Percentiles rank a stretch among this genome's conserved stretches.
These are phyloP conservation scores for Daldinia eschscholtzii DNA, from an alignment of 2,329 filamentous ascomycete species.

Conservation along the genomic window DNA sequence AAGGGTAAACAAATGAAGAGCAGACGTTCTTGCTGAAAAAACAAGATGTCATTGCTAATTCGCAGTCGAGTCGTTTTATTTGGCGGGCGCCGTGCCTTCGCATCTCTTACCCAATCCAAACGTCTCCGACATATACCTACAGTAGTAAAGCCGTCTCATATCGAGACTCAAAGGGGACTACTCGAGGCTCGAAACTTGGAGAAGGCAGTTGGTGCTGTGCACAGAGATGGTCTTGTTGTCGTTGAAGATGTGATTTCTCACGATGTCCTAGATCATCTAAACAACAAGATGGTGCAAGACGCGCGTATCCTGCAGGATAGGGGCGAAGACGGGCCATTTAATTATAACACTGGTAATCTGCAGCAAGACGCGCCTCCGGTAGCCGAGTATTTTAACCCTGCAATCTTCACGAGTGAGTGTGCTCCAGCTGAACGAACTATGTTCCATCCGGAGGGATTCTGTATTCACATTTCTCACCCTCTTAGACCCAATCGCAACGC, in stretches of 20 bases:
- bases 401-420: slow-evolving; percentile 65
- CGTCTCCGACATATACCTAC: slow-evolving; percentile 31
- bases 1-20: not conserved
- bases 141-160: slow-evolving; percentile 41
- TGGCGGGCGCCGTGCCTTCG: slow-evolving; percentile 27
- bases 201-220: slow-evolving; percentile 63
- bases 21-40: not conserved
- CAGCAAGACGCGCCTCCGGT: slow-evolving; percentile 71
- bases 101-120: slow-evolving; percentile 26
- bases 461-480: slow-evolving; percentile 40
- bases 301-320: slow-evolving; percentile 63
- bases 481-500: slow-evolving; percentile 65
- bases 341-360: slow-evolving; percentile 72
- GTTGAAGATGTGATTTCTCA: slow-evolving; percentile 66
- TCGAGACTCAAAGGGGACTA: slow-evolving; percentile 55
- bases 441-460: not conserved
- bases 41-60: slow-evolving; percentile 23
- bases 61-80: slow-evolving; percentile 21
- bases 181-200: slow-evolving; percentile 67
- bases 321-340: slow-evolving; percentile 69
- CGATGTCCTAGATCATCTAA: slow-evolving; percentile 65
- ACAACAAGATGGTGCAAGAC: slow-evolving; percentile 70
- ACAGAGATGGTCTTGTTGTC: slow-evolving; percentile 68
- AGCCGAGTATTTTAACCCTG: slow-evolving; percentile 60
- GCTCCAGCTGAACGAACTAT: not conserved